Evolutionary conservation across 2,329 filamentous ascomycete species (phyloP).

Genomic region (Aspergillus versicolor): DNA sequence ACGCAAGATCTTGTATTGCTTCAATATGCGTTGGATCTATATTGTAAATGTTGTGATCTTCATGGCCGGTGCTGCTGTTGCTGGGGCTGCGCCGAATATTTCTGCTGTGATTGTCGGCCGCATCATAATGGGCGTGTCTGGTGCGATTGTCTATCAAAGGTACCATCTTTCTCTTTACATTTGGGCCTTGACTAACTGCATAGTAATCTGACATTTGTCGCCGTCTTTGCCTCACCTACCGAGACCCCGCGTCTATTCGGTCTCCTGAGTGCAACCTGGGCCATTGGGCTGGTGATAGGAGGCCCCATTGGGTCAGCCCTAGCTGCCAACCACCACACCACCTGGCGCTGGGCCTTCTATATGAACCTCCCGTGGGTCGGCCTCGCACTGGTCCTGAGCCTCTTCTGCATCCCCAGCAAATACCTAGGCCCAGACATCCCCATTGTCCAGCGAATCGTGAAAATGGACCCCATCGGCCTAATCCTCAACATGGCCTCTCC

Average conservation of each 20-base stretch:
- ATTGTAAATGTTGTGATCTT: constrained; percentile 25
- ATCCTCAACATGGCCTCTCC: constrained; percentile 45
- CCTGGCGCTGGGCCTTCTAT: constrained; percentile 50
- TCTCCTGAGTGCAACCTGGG: constrained; percentile 4
- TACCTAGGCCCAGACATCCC: constrained; percentile 23
- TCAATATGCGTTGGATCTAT: constrained; percentile 46
- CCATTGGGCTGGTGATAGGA: constrained; percentile 7
- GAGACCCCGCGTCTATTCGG: constrained; percentile 6
- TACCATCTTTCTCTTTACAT: neutral
- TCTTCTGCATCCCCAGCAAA: constrained; percentile 43
- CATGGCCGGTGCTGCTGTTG: constrained; percentile 33
- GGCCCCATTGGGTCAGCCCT: constrained; percentile 13
- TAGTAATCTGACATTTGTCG: constrained; percentile 7
- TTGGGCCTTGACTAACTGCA: neutral
- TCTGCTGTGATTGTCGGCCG: constrained; percentile 48
- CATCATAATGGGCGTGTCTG: constrained; percentile 30
- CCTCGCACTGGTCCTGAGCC: constrained; percentile 42
- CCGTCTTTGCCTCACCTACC: neutral
- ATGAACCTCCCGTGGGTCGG: constrained; percentile 56
- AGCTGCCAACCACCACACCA: constrained; percentile 17
- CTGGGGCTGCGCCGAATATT: constrained; percentile 45
- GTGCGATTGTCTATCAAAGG: constrained; percentile 28
- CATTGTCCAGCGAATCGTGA: constrained; percentile 22
- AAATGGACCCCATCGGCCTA: constrained; percentile 50
- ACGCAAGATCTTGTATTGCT: constrained; percentile 15